These are phyloP conservation scores for Phytophthora megakarya DNA, from an alignment of 352 stramenopile species.

Conservation along the genomic window DNA sequence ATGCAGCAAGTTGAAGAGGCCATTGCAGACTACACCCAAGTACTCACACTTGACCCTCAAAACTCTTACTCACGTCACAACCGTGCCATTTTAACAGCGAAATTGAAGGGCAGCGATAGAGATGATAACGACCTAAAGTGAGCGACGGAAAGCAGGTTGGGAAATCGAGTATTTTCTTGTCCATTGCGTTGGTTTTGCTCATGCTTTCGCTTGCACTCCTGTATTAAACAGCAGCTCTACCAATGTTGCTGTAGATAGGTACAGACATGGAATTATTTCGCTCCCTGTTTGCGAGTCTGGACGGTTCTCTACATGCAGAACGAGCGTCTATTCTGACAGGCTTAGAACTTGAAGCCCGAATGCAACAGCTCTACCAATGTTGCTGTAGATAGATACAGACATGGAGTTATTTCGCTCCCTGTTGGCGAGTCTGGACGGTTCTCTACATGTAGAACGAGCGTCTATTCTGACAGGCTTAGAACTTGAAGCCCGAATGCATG, in stretches of 20 bases:
- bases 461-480: conserved; percentile 47
- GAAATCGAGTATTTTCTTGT: conserved; percentile 15
- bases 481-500: conserved; percentile 97
- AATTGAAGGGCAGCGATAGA: conserved; percentile 52
- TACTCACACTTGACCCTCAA: conserved; percentile 68
- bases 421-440: not conserved
- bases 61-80: conserved; percentile 90
- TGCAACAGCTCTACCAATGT: conserved; percentile 47
- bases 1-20: conserved; percentile 68
- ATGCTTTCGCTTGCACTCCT: not conserved
- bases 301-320: conserved; percentile 12
- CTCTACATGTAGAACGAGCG: conserved; percentile 10
- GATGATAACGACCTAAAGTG: conserved; percentile 49
- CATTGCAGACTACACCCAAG: conserved; percentile 76
- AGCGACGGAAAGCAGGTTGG: not conserved
- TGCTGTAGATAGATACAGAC: conserved; percentile 15
- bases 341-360: conserved; percentile 95
- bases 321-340: conserved; percentile 4
- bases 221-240: conserved; percentile 10
- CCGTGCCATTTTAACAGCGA: conserved; percentile 79
- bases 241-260: conserved; percentile 16
- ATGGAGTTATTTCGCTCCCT: not conserved
- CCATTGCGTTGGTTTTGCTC: conserved; percentile 5
- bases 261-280: not conserved
- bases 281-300: not conserved